Conservation (phyloP, 2,329 filamentous ascomycete genomes). For the Verticillium tricorpus region DNA sequence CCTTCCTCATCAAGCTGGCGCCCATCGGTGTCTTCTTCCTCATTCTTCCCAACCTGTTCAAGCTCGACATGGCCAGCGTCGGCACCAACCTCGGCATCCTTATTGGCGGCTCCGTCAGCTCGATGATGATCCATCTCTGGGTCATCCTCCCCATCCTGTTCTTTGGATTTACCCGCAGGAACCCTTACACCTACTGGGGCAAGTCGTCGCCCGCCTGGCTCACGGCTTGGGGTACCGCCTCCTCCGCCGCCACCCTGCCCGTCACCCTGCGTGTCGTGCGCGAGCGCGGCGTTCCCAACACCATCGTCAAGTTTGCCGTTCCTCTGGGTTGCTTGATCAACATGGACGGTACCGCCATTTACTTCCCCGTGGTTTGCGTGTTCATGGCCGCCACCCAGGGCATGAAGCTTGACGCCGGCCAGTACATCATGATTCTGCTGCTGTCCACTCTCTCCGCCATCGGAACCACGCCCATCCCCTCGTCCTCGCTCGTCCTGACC, state of each 20-base stretch:
- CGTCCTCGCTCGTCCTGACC: constrained; percentile 44
- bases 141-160: constrained; percentile 39
- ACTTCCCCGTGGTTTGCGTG: constrained; percentile 48
- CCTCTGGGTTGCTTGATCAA: constrained; percentile 46
- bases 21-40: constrained; percentile 50
- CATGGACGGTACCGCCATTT: constrained; percentile 52
- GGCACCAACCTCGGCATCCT: constrained; percentile 45
- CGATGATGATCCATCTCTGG: constrained; percentile 43
- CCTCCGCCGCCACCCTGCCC: constrained; percentile 46
- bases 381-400: constrained; percentile 49
- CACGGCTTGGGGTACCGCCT: constrained; percentile 50
- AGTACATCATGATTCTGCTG: constrained; percentile 45
- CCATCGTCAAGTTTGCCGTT: constrained; percentile 38
- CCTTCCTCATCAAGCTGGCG: constrained; percentile 41
- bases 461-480: constrained; percentile 49
- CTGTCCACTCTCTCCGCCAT: constrained; percentile 48
- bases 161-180: constrained; percentile 34
- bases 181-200: constrained; percentile 44
- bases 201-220: constrained; percentile 46
- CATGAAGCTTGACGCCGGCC: constrained; percentile 31
- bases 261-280: constrained; percentile 39
- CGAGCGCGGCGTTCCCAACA: constrained; percentile 31
- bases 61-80: constrained; percentile 40
- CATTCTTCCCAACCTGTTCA: constrained; percentile 47
- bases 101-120: constrained; percentile 39